A percentile compares a stretch with the other conserved stretches of the same genome.
Conservation (phyloP, 768 basidiomycete species). For the Collybia nuda region DNA sequence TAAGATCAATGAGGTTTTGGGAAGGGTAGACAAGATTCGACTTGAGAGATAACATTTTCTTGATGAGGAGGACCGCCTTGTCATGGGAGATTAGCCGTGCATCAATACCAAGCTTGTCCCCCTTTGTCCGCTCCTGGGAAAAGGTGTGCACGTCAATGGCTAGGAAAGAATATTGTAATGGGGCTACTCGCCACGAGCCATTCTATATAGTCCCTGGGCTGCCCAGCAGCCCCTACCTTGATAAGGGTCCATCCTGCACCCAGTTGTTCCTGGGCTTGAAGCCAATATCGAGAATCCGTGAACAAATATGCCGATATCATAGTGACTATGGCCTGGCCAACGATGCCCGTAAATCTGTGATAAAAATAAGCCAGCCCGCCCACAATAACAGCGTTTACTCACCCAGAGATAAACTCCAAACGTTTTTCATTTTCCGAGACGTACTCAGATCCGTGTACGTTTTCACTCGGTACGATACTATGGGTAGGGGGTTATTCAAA, state of each 20-base stretch:
- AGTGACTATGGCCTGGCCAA: constrained; percentile 73
- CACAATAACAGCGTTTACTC: constrained; percentile 21
- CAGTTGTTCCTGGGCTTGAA: constrained; percentile 69
- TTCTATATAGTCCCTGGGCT: constrained; percentile 74
- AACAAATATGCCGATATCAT: constrained; percentile 68
- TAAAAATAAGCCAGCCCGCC: not conserved
- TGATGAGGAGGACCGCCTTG: constrained; percentile 59
- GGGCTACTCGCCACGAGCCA: constrained; percentile 62
- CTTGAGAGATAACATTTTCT: constrained; percentile 48
- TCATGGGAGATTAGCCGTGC: constrained; percentile 80
- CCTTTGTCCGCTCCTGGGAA: constrained; percentile 35
- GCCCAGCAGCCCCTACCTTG: constrained; percentile 48
- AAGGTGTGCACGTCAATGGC: not conserved
- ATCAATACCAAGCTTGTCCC: constrained; percentile 74
- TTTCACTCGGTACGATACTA: constrained; percentile 77
- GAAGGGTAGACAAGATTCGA: constrained; percentile 79
- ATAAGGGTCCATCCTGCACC: constrained; percentile 76
- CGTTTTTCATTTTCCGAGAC: constrained; percentile 76
- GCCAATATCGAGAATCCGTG: constrained; percentile 83
- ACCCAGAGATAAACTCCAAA: constrained; percentile 78
- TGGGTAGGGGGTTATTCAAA: constrained; percentile 7
- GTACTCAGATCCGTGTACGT: constrained; percentile 84
- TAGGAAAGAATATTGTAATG: constrained; percentile 1
- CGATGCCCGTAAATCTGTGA: constrained; percentile 37
- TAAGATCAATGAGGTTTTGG: constrained; percentile 79